Percentiles rank a stretch among this genome's conserved stretches.
phyloP scores from a whole-genome alignment of 768 basidiomycete genomes.

The Paxillus involutus region DNA sequence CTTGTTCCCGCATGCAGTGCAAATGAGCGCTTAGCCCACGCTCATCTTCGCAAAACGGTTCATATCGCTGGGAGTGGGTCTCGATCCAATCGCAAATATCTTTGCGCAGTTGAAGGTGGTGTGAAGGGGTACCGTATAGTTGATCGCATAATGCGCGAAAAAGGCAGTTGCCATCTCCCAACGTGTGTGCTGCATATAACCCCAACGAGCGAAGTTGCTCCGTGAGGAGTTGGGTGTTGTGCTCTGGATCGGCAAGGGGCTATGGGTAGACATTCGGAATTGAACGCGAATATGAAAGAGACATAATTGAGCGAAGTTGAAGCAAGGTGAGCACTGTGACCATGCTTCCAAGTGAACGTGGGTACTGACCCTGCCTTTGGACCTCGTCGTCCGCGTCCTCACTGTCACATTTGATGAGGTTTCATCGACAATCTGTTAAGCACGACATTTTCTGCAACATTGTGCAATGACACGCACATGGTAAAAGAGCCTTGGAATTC shows the following conservation, averaged over 20 bases:
- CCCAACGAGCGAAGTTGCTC: conserved; percentile 76
- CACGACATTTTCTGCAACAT: conserved; percentile 27
- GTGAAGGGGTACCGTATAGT: conserved; percentile 70
- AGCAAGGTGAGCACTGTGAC: conserved; percentile 14
- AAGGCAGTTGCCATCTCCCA: conserved; percentile 92
- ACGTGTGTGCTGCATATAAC: conserved; percentile 82
- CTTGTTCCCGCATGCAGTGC: conserved; percentile 75
- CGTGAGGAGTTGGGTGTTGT: conserved; percentile 65
- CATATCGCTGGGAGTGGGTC: conserved; percentile 67
- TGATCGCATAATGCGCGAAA: conserved; percentile 92
- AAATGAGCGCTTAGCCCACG: conserved; percentile 74
- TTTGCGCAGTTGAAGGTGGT: conserved; percentile 65
- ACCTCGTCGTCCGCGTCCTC: conserved; percentile 59
- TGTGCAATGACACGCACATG: conserved; percentile 39
- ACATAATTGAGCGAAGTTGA: conserved; percentile 13
- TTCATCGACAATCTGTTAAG: conserved; percentile 24
- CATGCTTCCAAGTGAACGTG: conserved; percentile 22
- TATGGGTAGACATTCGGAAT: conserved; percentile 2
- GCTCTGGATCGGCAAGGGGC: conserved; percentile 57
- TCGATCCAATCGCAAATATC: conserved; percentile 86
- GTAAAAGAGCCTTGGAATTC: conserved; percentile 35
- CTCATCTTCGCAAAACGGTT: conserved; percentile 85
- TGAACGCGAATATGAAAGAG: not conserved
- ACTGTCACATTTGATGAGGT: conserved; percentile 33
- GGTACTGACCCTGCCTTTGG: conserved; percentile 53